Evolutionary conservation across 495 filamentous ascomycete genomes (phyloP), one percentile per base, ranked within the genome.

Genomic region (Corynascus novoguineensis): DNA sequence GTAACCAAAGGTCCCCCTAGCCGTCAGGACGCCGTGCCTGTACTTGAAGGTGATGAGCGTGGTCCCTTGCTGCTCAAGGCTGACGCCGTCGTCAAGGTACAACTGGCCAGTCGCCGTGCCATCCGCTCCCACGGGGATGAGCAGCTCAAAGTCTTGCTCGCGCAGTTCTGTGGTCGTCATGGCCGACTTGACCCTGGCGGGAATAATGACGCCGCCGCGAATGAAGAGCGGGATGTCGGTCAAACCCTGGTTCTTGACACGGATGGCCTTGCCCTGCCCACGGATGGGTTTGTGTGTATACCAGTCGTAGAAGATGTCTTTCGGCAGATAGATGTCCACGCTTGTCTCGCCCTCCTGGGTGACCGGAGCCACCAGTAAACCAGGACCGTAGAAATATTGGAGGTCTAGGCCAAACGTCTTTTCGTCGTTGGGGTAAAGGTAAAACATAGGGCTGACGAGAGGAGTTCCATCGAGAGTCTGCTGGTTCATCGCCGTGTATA

Each of bases 241-340:
- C 60, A 83, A 76, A 44, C 63, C 71, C 60, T 88, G 71, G 60
- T 83, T 65, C 24, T 60, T 62, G 38, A 89, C 68, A 1, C 75
- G 82, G 38, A 84, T 63, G 31, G 62, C 73, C 6, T 64, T 64
- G 9, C 85, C 86, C 3, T 67, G 62, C n/a, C 86, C 86, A 5
- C 72, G 74, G 29, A 92, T 64, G 2, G 69, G 64, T 48, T 75
- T 69, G 50, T 80, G 76, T 1, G 86, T 89, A 70, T 81, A 82
- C 77, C 79, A 90, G 72, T 92, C 86, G 72, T 92, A 93, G 74
- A 88, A 91, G 55, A 83, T 64, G 63, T 87, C 87, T 34, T 85
- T 63, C 37, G 88, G 87, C 41, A 93, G 78, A 70, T 92, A 92
- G 40, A 88, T 81, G 14, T 81, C 73, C 4, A 89, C 86, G 31